Evolutionary conservation across 1,284 basidiomycete species (phyloP).

Genomic region (Cutaneotrichosporon cyanovorans): DNA sequence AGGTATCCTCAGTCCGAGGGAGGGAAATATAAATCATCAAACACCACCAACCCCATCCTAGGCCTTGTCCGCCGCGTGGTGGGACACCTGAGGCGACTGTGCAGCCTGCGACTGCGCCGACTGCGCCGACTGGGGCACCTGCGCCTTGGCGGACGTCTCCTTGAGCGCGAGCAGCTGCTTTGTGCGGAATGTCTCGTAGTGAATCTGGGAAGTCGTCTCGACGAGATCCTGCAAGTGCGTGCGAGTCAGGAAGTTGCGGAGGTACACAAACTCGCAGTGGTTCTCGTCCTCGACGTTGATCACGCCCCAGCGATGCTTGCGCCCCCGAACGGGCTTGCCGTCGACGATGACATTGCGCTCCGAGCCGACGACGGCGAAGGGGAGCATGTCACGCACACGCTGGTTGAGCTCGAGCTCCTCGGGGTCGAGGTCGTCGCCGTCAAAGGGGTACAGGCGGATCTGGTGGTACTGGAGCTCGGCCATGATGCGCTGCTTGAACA

Average conservation of each 20-base stretch:
- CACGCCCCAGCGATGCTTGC: constrained; percentile 96
- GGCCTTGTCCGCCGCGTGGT: no score
- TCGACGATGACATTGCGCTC: constrained; percentile 90
- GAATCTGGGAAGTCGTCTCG: constrained; percentile 96
- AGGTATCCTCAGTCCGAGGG: no score
- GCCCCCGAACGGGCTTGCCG: constrained; percentile 87
- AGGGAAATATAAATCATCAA: no score
- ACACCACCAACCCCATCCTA: no score
- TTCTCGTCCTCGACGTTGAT: constrained; percentile 94
- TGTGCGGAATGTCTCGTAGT: constrained; percentile 98
- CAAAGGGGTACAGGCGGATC: constrained; percentile 93
- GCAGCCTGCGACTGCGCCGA: neutral
- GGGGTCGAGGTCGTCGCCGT: constrained; percentile 89
- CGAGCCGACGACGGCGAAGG: constrained; percentile 93
- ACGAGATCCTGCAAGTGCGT: constrained; percentile 91
- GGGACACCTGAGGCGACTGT: no score
- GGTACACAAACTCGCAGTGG: constrained; percentile 97
- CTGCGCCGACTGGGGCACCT: constrained; percentile 15
- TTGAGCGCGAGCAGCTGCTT: constrained; percentile 62
- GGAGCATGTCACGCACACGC: constrained; percentile 84
- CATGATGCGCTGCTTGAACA: constrained; percentile 92
- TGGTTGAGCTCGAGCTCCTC: constrained; percentile 82
- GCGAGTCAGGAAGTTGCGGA: constrained; percentile 93
- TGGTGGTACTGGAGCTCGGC: constrained; percentile 88
- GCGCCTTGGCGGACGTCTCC: constrained; percentile 43